Evolutionary conservation across 345 rosid genomes (phyloP).

Genomic region (Eucalyptus paniculata): DNA sequence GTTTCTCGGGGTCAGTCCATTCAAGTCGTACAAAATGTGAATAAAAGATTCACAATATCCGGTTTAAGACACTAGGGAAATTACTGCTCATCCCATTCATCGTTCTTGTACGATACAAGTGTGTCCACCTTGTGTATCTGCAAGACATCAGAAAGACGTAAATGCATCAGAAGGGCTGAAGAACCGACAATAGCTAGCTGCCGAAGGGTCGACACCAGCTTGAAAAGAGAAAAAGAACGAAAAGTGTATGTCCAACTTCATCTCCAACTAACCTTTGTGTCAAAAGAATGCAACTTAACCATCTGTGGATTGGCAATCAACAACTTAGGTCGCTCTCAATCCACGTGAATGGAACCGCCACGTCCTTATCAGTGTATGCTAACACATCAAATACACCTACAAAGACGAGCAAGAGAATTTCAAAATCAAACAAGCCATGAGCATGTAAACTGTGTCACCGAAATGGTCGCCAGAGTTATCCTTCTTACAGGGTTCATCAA

Average conservation of each 20-base stretch:
- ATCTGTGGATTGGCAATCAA: constrained; percentile 97
- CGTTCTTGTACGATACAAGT: constrained; percentile 90
- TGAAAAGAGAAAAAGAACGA: neutral
- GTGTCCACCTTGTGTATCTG: constrained; percentile 98
- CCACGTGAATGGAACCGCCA: constrained; percentile 94
- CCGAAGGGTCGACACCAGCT: neutral
- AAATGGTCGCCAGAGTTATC: neutral
- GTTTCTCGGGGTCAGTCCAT: neutral
- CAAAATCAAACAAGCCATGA: neutral
- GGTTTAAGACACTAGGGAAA: neutral
- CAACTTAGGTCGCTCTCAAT: constrained; percentile 84
- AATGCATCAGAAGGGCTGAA: neutral
- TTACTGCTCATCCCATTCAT: constrained; percentile 88
- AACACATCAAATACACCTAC: constrained; percentile 93
- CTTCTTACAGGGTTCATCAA: constrained; percentile 79
- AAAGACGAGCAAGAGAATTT: neutral
- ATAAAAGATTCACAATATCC: constrained; percentile 3
- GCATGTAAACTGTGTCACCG: neutral
- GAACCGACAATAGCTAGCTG: neutral
- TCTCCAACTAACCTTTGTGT: constrained; percentile 52
- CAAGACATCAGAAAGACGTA: neutral
- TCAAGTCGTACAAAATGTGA: neutral
- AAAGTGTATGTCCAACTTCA: neutral
- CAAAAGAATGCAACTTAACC: constrained; percentile 96
- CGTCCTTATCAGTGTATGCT: constrained; percentile 83